Evolutionary conservation across 108 stramenopile species (phyloP), one percentile per base, ranked within the genome.

Genomic region (Cyclotella kingstonii): DNA sequence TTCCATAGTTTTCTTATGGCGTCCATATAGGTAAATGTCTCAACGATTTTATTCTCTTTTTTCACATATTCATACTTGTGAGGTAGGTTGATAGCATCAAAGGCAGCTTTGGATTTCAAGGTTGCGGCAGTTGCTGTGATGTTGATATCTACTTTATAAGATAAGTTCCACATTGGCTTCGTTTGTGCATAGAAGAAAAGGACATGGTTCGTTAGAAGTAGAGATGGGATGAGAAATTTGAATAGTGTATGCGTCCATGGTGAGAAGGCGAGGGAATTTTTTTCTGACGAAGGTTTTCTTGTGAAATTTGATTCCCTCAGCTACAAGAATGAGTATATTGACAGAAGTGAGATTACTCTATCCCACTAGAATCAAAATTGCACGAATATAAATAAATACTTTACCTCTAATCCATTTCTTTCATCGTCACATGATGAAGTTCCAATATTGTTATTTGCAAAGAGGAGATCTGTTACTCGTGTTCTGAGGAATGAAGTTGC

Each of bases 11-110:
- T 81, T 6, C 80, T 63, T 47, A 93, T 84, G 39, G 87, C 91
- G 66, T 77, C 87, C 63, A 70, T 73, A 42, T 93, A 93, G 17
- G 91, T 89, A 76, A 93, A 93, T 5, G 87, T 89, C 43, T 85
- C 60, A 5, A 91, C 83, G 22, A 83, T 64, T 17, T 51, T 47
- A 33, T 62, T 66, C 42, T 85, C 60, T 18, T 72, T 26, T 19
- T 77, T n/a, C 6, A 25, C 26, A 19, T 76, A 63, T 43, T 78
- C 54, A 11, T 73, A 63, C 9, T 78, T 55, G 49, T 85, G 66
- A 0, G 63, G 56, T 7, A 85, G 15, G 35, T 84, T 84, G 17
- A 84, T 22, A 18, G 65, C 59, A 38, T 82, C 70, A 51, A 80
- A 81, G 22, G 83, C 57, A 11, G 68, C 35, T 14, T 65, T 62